Evolutionary conservation across 2,329 filamentous ascomycete genomes (phyloP).

Genomic region (Fusarium bulbicola): DNA sequence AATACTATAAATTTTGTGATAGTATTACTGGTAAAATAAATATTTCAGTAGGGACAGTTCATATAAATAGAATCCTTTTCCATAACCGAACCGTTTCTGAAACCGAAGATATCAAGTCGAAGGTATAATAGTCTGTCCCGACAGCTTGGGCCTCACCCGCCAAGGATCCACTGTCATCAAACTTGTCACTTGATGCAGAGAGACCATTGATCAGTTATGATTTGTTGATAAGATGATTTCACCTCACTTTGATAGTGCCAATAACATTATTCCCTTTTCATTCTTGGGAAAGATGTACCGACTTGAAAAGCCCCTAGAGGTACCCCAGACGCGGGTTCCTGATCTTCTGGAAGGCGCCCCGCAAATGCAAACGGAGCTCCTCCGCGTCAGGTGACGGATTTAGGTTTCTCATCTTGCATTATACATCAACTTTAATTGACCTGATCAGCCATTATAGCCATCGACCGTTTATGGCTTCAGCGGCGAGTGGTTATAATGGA

Average conservation of each 20-base stretch:
- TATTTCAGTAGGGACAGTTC: rapidly evolving
- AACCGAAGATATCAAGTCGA: background rate
- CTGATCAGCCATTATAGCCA: background rate
- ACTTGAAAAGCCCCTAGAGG: background rate
- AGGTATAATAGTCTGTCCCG: background rate
- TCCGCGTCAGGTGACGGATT: conserved; percentile 25
- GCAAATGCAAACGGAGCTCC: conserved; percentile 16
- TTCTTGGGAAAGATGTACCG: background rate
- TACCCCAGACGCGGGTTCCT: background rate
- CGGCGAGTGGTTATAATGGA: conserved; percentile 10
- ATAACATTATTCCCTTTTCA: background rate
- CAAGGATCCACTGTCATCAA: background rate
- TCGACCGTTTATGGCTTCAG: background rate
- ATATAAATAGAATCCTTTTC: rapidly evolving
- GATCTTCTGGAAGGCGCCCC: conserved; percentile 16
- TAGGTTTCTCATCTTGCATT: background rate
- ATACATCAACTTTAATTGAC: background rate
- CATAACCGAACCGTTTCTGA: too few species aligned
- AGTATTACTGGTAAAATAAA: rapidly evolving
- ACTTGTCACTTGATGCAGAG: background rate
- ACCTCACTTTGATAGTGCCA: rapidly evolving
- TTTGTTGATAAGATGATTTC: rapidly evolving
- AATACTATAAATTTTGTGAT: rapidly evolving
- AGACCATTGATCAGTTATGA: background rate
- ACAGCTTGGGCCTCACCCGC: background rate